Conservation (phyloP, 306 rosid species). For the Corylus heterophylla region DNA sequence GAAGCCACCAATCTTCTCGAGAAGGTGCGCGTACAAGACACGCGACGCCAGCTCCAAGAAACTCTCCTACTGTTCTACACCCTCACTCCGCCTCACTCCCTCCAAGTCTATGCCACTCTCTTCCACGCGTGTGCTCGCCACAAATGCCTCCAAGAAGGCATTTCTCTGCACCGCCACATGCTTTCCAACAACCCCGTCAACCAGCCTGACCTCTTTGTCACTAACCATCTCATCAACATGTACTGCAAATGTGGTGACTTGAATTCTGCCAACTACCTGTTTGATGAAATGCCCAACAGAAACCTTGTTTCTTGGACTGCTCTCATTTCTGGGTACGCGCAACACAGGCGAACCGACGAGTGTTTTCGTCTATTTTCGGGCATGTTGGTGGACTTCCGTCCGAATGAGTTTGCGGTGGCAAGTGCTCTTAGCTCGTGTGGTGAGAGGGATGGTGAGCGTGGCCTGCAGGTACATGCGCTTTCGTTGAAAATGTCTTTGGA, state of each 20-base stretch:
- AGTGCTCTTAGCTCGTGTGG: constrained; percentile 67
- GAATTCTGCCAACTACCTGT: constrained; percentile 48
- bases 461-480: constrained; percentile 79
- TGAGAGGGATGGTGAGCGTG: constrained; percentile 34
- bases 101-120: constrained; percentile 60
- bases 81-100: constrained; percentile 26
- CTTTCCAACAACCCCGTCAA: constrained; percentile 37
- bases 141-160: constrained; percentile 55
- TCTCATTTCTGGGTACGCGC: constrained; percentile 74
- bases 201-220: constrained; percentile 49
- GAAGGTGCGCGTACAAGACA: constrained; percentile 40
- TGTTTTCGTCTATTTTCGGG: constrained; percentile 56
- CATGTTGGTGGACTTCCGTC: constrained; percentile 50
- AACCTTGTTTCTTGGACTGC: constrained; percentile 87
- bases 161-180: constrained; percentile 61
- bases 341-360: constrained; percentile 31
- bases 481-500: constrained; percentile 74
- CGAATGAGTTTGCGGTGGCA: constrained; percentile 78
- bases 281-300: constrained; percentile 63
- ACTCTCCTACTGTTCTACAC: constrained; percentile 63
- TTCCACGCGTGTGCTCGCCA: constrained; percentile 74
- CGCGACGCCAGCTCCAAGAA: constrained; percentile 46
- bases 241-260: constrained; percentile 66
- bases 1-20: constrained; percentile 28
- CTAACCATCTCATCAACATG: constrained; percentile 79